Conservation (phyloP, 2,329 filamentous ascomycete species). For the Fusarium sulawesiense region DNA sequence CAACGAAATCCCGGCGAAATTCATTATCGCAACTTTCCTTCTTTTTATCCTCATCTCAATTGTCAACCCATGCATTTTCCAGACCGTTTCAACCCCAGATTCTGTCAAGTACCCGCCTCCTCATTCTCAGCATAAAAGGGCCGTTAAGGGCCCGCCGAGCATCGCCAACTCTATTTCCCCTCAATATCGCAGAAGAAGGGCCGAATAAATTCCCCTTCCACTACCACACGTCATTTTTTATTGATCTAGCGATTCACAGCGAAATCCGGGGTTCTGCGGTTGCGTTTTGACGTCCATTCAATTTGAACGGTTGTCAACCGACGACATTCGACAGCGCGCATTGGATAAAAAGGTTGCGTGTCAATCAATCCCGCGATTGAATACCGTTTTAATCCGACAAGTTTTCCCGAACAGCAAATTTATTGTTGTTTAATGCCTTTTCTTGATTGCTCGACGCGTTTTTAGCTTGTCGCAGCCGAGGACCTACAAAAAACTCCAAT, state of each 20-base stretch:
- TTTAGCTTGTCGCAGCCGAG: neutral
- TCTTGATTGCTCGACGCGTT: neutral
- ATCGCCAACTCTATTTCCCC: conserved; percentile 26
- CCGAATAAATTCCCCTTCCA: conserved; percentile 7
- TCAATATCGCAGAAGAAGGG: conserved; percentile 14
- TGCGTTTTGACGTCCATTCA: neutral
- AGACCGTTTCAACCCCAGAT: neutral
- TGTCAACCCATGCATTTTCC: neutral
- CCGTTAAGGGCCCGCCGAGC: conserved; percentile 3
- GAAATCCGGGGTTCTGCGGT: conserved; percentile 5
- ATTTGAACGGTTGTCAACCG: neutral
- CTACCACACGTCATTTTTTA: conserved; percentile 1
- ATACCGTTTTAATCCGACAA: no score
- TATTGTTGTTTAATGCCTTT: no score
- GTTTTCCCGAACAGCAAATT: rapidly evolving
- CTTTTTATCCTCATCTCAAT: neutral
- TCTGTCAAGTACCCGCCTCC: conserved; percentile 5
- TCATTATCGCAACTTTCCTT: neutral
- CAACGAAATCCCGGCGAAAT: rapidly evolving
- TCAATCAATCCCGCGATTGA: no score
- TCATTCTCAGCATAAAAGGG: neutral
- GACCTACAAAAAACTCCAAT: no score
- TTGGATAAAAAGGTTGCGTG: no score
- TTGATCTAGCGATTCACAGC: neutral
- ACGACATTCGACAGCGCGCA: neutral